Evolutionary conservation across 2,329 filamentous ascomycete species (phyloP).

Genomic region (Colletotrichum neosansevieriae): DNA sequence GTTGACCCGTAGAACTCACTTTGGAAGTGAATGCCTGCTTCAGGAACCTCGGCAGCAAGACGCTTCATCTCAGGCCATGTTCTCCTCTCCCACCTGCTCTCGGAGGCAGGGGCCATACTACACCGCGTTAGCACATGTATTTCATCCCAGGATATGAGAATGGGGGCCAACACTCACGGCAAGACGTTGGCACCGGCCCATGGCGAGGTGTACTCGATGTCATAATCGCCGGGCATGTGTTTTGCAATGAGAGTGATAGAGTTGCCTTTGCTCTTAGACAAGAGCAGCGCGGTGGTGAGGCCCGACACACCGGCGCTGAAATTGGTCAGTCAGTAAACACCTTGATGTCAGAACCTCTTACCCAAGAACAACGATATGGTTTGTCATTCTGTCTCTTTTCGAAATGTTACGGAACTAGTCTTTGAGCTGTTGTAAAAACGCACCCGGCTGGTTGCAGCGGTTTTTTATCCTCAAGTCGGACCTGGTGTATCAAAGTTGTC

Average conservation of each 20-base stretch:
- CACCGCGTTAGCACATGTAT: background rate
- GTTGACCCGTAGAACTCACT: constrained; percentile 48
- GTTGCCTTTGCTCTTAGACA: constrained; percentile 59
- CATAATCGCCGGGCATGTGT: constrained; percentile 88
- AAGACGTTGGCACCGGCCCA: constrained; percentile 84
- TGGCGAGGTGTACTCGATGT: constrained; percentile 84
- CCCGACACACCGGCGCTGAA: constrained; percentile 62
- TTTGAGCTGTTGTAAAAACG: background rate
- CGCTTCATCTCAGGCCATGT: constrained; percentile 70
- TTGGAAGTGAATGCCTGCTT: constrained; percentile 81
- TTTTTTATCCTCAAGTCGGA: background rate
- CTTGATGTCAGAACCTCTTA: constrained; percentile 39
- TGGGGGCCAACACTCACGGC: constrained; percentile 63
- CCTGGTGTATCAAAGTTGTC: background rate
- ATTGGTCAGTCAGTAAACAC: constrained; percentile 8
- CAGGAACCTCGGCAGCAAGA: constrained; percentile 71
- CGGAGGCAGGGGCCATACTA: constrained; percentile 51
- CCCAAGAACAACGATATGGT: constrained; percentile 59
- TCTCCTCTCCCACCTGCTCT: constrained; percentile 64
- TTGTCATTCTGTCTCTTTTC: constrained; percentile 57
- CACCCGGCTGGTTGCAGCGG: no score
- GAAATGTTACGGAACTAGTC: no score
- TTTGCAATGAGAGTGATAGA: constrained; percentile 66
- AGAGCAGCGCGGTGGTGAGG: constrained; percentile 62
- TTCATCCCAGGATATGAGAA: background rate